A percentile compares a stretch with the other conserved stretches of the same genome.
Conservation (phyloP, 129 eudicot species). For the Saposhnikovia divaricata region DNA sequence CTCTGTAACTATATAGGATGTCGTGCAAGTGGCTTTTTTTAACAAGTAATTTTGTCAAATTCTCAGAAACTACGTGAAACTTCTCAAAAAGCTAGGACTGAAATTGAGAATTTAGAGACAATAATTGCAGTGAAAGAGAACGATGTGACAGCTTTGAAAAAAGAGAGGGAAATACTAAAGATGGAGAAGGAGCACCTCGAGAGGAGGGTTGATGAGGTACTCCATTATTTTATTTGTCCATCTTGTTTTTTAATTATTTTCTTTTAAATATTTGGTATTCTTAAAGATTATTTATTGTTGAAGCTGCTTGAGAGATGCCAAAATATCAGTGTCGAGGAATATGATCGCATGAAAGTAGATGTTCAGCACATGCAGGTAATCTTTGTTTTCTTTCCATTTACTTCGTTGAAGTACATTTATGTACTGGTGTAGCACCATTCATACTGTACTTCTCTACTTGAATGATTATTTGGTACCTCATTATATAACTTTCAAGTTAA, state of each 20-base stretch:
- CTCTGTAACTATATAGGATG: background rate
- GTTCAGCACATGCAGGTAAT: constrained; percentile 49
- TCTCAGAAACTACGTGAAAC: constrained; percentile 56
- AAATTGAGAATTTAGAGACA: constrained; percentile 41
- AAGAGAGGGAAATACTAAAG: constrained; percentile 46
- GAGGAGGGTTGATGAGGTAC: constrained; percentile 44
- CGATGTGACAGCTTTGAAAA: constrained; percentile 45
- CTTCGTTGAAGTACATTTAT: background rate
- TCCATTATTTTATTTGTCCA: background rate
- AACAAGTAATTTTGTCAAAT: background rate
- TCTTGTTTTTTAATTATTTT: background rate
- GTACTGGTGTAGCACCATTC: background rate
- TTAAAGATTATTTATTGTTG: background rate
- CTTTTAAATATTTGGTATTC: background rate
- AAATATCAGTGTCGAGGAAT: constrained; percentile 64
- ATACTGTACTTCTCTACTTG: background rate
- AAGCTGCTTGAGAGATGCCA: constrained; percentile 47
- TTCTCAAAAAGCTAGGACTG: constrained; percentile 32
- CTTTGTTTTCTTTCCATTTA: background rate
- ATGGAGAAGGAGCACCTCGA: constrained; percentile 33
- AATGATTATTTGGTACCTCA: background rate
- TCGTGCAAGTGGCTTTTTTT: background rate
- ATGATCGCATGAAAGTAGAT: constrained; percentile 46
- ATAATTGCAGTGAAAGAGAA: constrained; percentile 37
- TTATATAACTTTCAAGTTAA: background rate